Evolutionary conservation across 2,329 filamentous ascomycete genomes (phyloP), one percentile per base, ranked within the genome.

Genomic region (Arthrobotrys megalospora): DNA sequence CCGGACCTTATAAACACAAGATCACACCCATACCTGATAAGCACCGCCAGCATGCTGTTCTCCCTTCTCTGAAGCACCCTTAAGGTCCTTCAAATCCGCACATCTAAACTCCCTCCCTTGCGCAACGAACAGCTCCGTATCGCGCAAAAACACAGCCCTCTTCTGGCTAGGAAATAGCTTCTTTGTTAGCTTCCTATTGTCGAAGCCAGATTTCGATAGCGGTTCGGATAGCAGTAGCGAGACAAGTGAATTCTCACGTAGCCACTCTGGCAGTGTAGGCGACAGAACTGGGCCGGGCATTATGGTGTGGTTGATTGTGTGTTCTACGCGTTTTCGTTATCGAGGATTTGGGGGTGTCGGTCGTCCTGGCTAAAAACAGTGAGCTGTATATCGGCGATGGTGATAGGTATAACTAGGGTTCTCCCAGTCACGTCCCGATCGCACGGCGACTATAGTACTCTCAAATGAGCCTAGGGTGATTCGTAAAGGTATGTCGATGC

Each of bases 91-190:
- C 69, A 99, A 85, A 84, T 97, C 93, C 8, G 92, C 91, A 94
- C 96, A 99, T 84, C 94, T 89, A 79, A 99, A 92, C 84, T 98
- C 93, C 81, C 92, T 94, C 60, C 94, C 94, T 47, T 92, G 91
- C 19, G 94, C 94, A 11, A 93, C 90, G 83, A 98, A 98, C 8
- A 98, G 86, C 82, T 99, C 94, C 0, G 92, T 93, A 14, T 92
- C 94, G 76, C 95, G 88, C 62, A 89, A 90, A 8, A 94, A 94
- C 82, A 98, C 91, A 0, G 90, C 94, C 80, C 89, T 85, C 72
- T 87, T 86, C 8, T 90, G 88, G 16, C 89, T 88, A 0, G 83
- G 82, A 19, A 84, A 71, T 21, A 72, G 60, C 53, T 72, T 72
- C 38, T 52, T 72, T n/a, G 63, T 36, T 14, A 72, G 11, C 67